These are phyloP conservation scores for Huntiella decipiens DNA, from an alignment of 2,329 filamentous ascomycete genomes.

Conservation along the genomic window DNA sequence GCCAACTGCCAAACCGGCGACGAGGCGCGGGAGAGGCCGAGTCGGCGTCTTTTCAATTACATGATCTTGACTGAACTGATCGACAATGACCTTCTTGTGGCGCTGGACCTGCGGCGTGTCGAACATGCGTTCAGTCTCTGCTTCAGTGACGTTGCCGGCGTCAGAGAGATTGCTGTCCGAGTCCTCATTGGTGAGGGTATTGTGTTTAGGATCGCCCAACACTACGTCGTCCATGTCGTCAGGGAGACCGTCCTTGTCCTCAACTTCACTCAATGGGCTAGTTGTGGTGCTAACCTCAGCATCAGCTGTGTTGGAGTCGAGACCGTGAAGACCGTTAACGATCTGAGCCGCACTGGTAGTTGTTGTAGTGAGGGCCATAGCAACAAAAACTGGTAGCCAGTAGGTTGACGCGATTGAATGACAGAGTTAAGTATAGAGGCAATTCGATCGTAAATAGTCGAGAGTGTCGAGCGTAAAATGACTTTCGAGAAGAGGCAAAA, in stretches of 20 bases:
- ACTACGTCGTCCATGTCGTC: constrained; percentile 44
- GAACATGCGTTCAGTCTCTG: constrained; percentile 84
- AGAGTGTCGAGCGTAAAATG: too few relatives aligned
- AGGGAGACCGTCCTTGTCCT: constrained; percentile 56
- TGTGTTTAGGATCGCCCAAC: constrained; percentile 20
- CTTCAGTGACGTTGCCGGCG: constrained; percentile 52
- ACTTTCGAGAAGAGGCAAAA: background rate
- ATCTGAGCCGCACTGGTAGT: constrained; percentile 20
- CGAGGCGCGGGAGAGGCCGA: background rate
- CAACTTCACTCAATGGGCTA: constrained; percentile 84
- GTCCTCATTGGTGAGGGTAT: constrained; percentile 16
- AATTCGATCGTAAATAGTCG: too few relatives aligned
- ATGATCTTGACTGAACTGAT: constrained; percentile 32
- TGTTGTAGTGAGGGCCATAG: constrained; percentile 30
- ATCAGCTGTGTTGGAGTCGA: constrained; percentile 24
- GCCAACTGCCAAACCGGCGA: constrained; percentile 3
- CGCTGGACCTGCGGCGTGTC: constrained; percentile 58
- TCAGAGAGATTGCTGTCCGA: constrained; percentile 37
- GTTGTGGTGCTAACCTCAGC: constrained; percentile 54
- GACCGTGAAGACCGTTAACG: constrained; percentile 29
- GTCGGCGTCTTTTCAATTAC: constrained; percentile 49
- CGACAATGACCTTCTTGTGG: constrained; percentile 41
- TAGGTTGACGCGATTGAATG: too few relatives aligned
- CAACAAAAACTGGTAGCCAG: constrained; percentile 1
- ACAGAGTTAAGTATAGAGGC: too few relatives aligned